These are phyloP conservation scores for Strobilomyces confusus DNA, from an alignment of 768 basidiomycete genomes.

Conservation along the genomic window DNA sequence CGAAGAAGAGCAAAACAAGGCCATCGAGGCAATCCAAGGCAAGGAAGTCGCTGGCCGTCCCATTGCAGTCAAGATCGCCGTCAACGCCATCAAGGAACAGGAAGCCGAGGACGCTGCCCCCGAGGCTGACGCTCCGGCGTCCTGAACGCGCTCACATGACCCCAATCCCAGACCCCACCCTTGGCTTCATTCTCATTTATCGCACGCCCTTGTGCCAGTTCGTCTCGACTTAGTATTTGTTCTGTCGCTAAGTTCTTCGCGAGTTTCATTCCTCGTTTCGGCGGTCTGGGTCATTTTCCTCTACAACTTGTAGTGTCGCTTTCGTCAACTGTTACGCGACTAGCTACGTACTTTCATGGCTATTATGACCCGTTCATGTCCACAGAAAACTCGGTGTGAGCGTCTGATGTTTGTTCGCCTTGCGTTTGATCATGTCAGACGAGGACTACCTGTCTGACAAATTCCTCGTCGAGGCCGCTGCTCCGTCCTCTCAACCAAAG, in stretches of 20 bases:
- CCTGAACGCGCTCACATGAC: slow-evolving; percentile 18
- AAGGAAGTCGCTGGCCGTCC: slow-evolving; percentile 82
- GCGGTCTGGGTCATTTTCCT: slow-evolving; percentile 47
- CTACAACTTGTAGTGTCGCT: slow-evolving; percentile 31
- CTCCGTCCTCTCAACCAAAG: slow-evolving; percentile 39
- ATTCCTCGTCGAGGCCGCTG: slow-evolving; percentile 51
- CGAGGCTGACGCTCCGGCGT: slow-evolving; percentile 31
- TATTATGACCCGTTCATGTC: slow-evolving; percentile 27
- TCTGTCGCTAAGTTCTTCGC: slow-evolving; percentile 35
- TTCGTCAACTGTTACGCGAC: slow-evolving; percentile 24
- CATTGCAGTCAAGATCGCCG: slow-evolving; percentile 94
- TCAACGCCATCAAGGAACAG: slow-evolving; percentile 72
- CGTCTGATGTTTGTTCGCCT: slow-evolving; percentile 21
- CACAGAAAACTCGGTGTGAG: background rate
- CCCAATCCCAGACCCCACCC: slow-evolving; percentile 18
- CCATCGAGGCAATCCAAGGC: slow-evolving; percentile 80
- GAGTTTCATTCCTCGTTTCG: slow-evolving; percentile 23
- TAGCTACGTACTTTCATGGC: slow-evolving; percentile 28
- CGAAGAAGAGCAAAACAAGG: slow-evolving; percentile 88
- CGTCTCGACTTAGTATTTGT: slow-evolving; percentile 32
- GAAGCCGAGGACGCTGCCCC: slow-evolving; percentile 38
- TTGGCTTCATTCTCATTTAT: slow-evolving; percentile 28
- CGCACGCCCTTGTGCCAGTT: slow-evolving; percentile 23
- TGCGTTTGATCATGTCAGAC: slow-evolving; percentile 49
- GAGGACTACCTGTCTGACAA: slow-evolving; percentile 88